Evolutionary conservation across 1,284 basidiomycete species (phyloP).

Genomic region (Cutaneotrichosporon curvatum): DNA sequence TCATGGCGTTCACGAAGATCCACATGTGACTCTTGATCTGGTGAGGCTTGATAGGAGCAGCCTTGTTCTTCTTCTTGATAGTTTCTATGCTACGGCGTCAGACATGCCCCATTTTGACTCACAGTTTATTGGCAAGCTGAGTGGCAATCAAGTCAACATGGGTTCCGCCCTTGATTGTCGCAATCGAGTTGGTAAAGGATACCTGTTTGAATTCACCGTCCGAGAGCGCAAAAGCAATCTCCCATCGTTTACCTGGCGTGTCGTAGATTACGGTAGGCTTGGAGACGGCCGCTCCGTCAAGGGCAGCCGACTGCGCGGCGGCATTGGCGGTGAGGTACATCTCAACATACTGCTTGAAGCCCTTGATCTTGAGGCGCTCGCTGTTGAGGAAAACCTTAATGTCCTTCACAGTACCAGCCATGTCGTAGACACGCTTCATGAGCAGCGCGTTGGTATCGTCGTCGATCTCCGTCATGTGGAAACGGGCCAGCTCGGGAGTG

Average conservation of each 20-base stretch:
- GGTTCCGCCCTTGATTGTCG: slow-evolving; percentile 93
- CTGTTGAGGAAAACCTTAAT: slow-evolving; percentile 92
- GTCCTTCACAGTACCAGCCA: slow-evolving; percentile 90
- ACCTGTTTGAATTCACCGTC: slow-evolving; percentile 82
- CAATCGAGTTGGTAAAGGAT: slow-evolving; percentile 96
- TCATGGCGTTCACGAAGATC: slow-evolving; percentile 94
- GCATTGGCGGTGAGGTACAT: slow-evolving; percentile 67
- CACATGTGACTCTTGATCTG: slow-evolving; percentile 98
- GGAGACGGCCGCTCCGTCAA: slow-evolving; percentile 63
- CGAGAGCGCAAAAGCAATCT: slow-evolving; percentile 90
- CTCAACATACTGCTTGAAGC: slow-evolving; percentile 91
- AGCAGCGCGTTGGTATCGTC: slow-evolving; percentile 84
- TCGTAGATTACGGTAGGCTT: slow-evolving; percentile 84
- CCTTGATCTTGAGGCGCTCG: slow-evolving; percentile 85
- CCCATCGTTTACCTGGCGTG: slow-evolving; percentile 72
- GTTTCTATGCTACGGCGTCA: slow-evolving; percentile 54
- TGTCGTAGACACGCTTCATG: slow-evolving; percentile 92
- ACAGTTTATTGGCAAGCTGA: slow-evolving; percentile 76
- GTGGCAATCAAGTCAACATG: slow-evolving; percentile 85
- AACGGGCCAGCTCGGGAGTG: slow-evolving; percentile 83
- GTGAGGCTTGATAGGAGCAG: slow-evolving; percentile 77
- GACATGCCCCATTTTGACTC: no score
- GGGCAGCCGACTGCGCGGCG: slow-evolving; percentile 57
- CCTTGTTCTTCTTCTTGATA: slow-evolving; percentile 96
- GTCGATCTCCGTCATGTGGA: slow-evolving; percentile 89